Evolutionary conservation across 371 early-diverging fungal species (phyloP), one percentile per base, ranked within the genome.

Genomic region (Haplosporangium sp.): DNA sequence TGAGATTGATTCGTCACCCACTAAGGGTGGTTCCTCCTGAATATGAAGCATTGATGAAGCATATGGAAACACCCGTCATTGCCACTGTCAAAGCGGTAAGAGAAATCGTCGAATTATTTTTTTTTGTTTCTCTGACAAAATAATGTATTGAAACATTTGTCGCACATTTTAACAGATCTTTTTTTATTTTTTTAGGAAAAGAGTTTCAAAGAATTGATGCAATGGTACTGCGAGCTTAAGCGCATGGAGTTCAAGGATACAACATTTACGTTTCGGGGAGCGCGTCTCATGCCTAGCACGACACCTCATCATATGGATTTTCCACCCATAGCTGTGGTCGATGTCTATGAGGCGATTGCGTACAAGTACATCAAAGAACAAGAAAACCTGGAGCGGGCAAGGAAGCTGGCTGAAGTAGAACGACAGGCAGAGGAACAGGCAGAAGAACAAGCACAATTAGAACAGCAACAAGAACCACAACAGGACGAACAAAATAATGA

Each of bases 271-370:
- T 72, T 60, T 53, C 52, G 42, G 2, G 52, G 59, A 11, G 51
- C 60, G 11, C 46, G 79, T n/a, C 45, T 77, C 29, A 56, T 77
- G 48, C 69, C 72, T 5, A 67, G 72, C 10, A 67, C 79, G 0
- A 77, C 79, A 12, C 79, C 79, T 8, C 55, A 53, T 1, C 60
- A 47, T 12, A 55, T 77, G 5, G 47, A 58, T 11, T 71, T 67
- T 21, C 79, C 79, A 1, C 8, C 29, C 0, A 12, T 16, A 1
- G 56, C 62, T 6, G 69, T 77, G 9, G 23, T 77, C 14, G 79
- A 77, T 14, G 62, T 62, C 0, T 77, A 62, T 18, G 57, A 41
- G 12, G 10, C 14, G 2, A 53, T 40, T 1, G 62, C 64, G 13
- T 72, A 56, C 64, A 56, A 72, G 29, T 68, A 54, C 21, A 47